Evolutionary conservation across 2,329 filamentous ascomycete genomes (phyloP).

Genomic region (Penicillium psychrosexuale): DNA sequence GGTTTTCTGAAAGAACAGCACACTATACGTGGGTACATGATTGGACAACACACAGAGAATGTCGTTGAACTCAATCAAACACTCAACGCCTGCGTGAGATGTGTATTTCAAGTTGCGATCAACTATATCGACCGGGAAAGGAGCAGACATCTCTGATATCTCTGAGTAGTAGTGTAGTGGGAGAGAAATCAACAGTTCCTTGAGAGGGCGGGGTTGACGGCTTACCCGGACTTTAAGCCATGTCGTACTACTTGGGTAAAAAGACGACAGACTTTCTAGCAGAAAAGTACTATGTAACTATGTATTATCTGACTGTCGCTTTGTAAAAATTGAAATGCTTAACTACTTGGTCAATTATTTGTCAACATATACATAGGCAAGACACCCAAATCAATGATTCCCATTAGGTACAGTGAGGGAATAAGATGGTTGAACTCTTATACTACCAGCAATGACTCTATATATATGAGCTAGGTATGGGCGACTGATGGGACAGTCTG

Average conservation of each 20-base stretch:
- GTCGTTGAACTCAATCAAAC: constrained; percentile 18
- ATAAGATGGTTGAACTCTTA: too few species aligned
- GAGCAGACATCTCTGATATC: neutral
- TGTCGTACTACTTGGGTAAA: neutral
- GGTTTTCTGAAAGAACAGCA: constrained; percentile 24
- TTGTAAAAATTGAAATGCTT: neutral
- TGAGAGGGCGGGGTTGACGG: neutral
- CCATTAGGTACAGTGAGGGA: neutral
- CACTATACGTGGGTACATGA: constrained; percentile 6
- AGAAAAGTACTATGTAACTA: neutral
- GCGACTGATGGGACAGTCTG: too few species aligned
- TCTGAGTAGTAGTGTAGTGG: neutral
- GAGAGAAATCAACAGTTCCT: neutral
- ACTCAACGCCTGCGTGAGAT: constrained; percentile 10
- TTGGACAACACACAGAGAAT: constrained; percentile 27
- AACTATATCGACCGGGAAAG: constrained; percentile 5
- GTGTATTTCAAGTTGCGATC: constrained; percentile 20
- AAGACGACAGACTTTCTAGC: neutral
- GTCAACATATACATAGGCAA: neutral
- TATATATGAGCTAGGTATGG: neutral
- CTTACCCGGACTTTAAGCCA: neutral
- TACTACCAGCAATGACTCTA: too few species aligned
- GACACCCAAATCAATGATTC: neutral
- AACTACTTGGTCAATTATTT: neutral
- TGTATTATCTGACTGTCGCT: too few species aligned